Conservation (phyloP, 495 filamentous ascomycete genomes). For the Podospora sp. region DNA sequence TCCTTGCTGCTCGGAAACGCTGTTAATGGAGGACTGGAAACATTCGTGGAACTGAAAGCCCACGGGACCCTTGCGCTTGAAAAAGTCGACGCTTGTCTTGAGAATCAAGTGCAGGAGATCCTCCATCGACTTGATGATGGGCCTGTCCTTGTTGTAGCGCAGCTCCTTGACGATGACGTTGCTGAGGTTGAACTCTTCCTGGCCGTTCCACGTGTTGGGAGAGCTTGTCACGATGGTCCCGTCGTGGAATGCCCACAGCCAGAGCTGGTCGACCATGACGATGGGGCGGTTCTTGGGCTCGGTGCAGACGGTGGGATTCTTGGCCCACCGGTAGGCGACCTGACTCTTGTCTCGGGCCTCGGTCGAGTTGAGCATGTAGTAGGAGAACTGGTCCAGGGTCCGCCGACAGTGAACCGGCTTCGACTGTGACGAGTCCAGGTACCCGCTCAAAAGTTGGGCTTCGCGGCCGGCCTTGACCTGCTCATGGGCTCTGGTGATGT, state of each 20-base stretch:
- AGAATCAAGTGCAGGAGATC: constrained; percentile 26
- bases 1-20: constrained; percentile 23
- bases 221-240: constrained; percentile 24
- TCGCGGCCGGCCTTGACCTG: constrained; percentile 15
- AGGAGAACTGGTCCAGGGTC: constrained; percentile 26
- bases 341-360: constrained; percentile 27
- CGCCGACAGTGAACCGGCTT: constrained; percentile 28
- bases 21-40: constrained; percentile 30
- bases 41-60: constrained; percentile 24
- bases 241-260: constrained; percentile 26
- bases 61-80: constrained; percentile 24
- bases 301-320: constrained; percentile 1
- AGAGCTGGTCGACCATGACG: constrained; percentile 31
- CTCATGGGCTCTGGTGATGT: constrained; percentile 1
- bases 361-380: constrained; percentile 28
- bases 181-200: constrained; percentile 26
- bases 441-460: constrained; percentile 17
- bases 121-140: constrained; percentile 22
- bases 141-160: constrained; percentile 23
- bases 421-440: constrained; percentile 18
- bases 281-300: constrained; percentile 23
- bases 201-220: constrained; percentile 21
- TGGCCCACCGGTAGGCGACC: constrained; percentile 26
- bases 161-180: constrained; percentile 17
- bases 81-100: constrained; percentile 27